These are phyloP conservation scores for Sclerotiophoma versabilis DNA, from an alignment of 2,329 filamentous ascomycete genomes.

Conservation along the genomic window DNA sequence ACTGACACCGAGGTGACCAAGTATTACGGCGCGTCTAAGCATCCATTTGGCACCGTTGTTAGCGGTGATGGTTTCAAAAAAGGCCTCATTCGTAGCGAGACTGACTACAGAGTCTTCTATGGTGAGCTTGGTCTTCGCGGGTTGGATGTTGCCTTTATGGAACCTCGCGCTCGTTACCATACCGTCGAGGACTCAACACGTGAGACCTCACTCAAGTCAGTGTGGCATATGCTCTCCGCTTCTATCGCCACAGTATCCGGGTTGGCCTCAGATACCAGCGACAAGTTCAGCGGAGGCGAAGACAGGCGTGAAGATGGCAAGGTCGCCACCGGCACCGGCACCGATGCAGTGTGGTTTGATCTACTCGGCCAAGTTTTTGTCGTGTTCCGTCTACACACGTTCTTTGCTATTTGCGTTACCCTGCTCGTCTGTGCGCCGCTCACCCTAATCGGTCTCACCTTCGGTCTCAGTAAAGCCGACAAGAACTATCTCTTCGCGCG, in stretches of 20 bases:
- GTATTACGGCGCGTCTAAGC: conserved; percentile 72
- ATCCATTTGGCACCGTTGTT: conserved; percentile 86
- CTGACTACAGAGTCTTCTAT: conserved; percentile 87
- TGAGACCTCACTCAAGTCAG: conserved; percentile 72
- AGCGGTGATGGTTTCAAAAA: conserved; percentile 83
- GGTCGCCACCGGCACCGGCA: conserved; percentile 70
- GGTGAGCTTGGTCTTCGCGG: conserved; percentile 81
- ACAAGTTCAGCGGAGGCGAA: conserved; percentile 70
- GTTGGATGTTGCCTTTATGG: conserved; percentile 90
- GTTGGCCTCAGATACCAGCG: conserved; percentile 72
- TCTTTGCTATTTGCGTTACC: conserved; percentile 88
- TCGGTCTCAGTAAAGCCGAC: conserved; percentile 72
- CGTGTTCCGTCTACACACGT: conserved; percentile 77
- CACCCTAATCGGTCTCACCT: conserved; percentile 71
- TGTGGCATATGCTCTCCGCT: conserved; percentile 96
- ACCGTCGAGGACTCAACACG: conserved; percentile 85
- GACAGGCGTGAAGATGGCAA: conserved; percentile 65
- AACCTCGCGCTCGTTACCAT: conserved; percentile 86
- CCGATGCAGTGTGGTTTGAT: conserved; percentile 89
- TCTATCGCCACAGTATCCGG: conserved; percentile 76
- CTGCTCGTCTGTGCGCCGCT: conserved; percentile 82
- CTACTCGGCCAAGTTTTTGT: conserved; percentile 82
- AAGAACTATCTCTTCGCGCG: conserved; percentile 89
- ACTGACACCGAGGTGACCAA: conserved; percentile 86
- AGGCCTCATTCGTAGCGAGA: conserved; percentile 81